A percentile compares a stretch with the other conserved stretches of the same genome.
These are phyloP conservation scores for Botryotinia convoluta DNA, from an alignment of 2,329 filamentous ascomycete species.

Conservation along the genomic window DNA sequence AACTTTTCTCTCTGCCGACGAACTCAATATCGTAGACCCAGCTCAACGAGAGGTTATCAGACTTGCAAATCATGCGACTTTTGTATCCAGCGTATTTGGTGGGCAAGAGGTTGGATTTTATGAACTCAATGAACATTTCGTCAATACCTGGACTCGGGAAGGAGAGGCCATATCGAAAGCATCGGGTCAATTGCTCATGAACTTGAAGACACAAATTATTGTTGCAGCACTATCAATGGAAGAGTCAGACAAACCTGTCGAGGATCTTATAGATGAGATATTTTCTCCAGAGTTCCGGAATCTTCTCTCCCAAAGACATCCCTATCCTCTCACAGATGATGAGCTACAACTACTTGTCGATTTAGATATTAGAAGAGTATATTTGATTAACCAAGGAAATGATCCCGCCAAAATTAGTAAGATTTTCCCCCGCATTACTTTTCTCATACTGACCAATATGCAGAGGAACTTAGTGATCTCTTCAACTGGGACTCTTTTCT, in stretches of 20 bases:
- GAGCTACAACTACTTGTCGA: slow-evolving; percentile 59
- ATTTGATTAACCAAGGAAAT: slow-evolving; percentile 54
- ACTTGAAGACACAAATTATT: slow-evolving; percentile 66
- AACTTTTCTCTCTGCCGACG: slow-evolving; percentile 51
- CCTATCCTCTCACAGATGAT: slow-evolving; percentile 53
- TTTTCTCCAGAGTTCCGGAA: slow-evolving; percentile 58
- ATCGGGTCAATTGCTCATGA: slow-evolving; percentile 59
- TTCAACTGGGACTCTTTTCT: slow-evolving; percentile 65
- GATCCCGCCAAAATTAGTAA: slow-evolving; percentile 42
- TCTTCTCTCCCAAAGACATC: slow-evolving; percentile 52
- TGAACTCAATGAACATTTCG: slow-evolving; percentile 60
- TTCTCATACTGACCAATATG: not conserved
- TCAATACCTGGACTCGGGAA: slow-evolving; percentile 61
- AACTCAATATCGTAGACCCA: slow-evolving; percentile 49
- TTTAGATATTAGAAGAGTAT: slow-evolving; percentile 52
- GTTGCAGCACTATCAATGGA: slow-evolving; percentile 58
- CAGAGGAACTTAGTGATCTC: slow-evolving; percentile 16
- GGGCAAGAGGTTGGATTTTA: slow-evolving; percentile 63
- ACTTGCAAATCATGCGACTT: slow-evolving; percentile 64
- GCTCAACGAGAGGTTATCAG: slow-evolving; percentile 58
- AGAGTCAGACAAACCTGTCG: slow-evolving; percentile 47
- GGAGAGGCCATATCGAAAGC: slow-evolving; percentile 56
- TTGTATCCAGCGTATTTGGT: slow-evolving; percentile 61
- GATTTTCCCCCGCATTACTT: slow-evolving; percentile 32
- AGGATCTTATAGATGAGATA: slow-evolving; percentile 56